Base-by-base conservation (phyloP, 2,329 filamentous ascomycete genomes). In the Talaromyces marneffei region DNA sequence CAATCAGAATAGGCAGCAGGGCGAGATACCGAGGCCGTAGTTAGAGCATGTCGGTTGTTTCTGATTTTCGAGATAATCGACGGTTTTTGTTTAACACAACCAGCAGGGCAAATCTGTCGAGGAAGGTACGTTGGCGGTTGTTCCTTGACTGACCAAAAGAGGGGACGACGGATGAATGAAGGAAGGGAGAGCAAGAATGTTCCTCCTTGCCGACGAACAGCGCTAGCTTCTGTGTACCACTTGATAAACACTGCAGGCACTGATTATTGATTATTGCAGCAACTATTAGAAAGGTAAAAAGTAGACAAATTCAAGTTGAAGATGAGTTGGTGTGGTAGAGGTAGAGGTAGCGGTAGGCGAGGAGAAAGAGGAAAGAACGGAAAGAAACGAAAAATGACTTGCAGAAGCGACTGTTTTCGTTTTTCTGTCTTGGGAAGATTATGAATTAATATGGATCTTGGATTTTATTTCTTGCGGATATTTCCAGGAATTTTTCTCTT, bases 1-100 rank as follows among this genome's bases (percentile, higher is more conserved):
- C 66, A 68, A 70, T 64, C 65, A 61, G 65, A 67, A 58, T 65
- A 62, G 60, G 63, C 63, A 64, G 59, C 62, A 63, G 62, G 57
- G 58, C 59, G 57, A 52, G 42, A 31, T 59, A 23, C 27, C 39
- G 42, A 42, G 25, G 42, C 61, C 33, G n/a, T 40, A 48, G 37
- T 62, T 58, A 64, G 57, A 33, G 60, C 62, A 64, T 64, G 42
- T 27, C 29, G 39, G 8, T 42, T 23, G 40, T 42, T 7, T 10
- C 40, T 4, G 40, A 20, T 16, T 37, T 37, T 14, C 9, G 40
- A 33, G 29, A 33, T 35, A 35, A 52, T 52, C 6, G 48, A 52
- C 48, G 14, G 16, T 33, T 7, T 23, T 20, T n/a, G n/a, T 5
- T 18, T 31, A 5, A 14, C 10, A 12, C n/a, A 31, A 27, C 20